Base-by-base conservation (phyloP, 2,329 filamentous ascomycete genomes). In the Colletotrichum filicis region DNA sequence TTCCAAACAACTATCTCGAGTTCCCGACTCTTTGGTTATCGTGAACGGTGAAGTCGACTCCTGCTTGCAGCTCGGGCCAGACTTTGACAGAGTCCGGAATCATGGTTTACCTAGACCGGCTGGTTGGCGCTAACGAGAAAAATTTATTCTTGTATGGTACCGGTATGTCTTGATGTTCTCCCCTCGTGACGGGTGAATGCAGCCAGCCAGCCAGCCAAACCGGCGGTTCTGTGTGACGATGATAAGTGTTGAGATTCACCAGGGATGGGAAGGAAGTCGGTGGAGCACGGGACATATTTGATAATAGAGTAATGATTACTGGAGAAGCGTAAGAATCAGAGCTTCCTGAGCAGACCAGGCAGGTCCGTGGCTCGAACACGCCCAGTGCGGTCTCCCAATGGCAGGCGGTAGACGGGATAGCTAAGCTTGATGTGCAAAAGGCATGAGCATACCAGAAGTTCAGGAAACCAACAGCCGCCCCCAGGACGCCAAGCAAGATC, bases 171-270 rank as follows among this genome's bases (percentile, higher is more conserved):
- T 19, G 24, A 16, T 37, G 62, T 24, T 24, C 24, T 24, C 32
- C 37, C 52, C 70, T 70, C 70, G 70, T 73, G 70, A 73, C 67
- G 22, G 65, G 65, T 49, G 60, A 58, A 70, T 53, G 70, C 70
- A 61, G 66, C 59, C 66, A 30, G 70, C 62, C 9, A 32, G 30
- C 30, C 35, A 30, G 70, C 62, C 42, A 55, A 55, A 56, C 68
- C 32, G n/a, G 37, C n/a, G 52, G 56, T 24, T n/a, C n/a, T n/a
- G n/a, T n/a, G n/a, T n/a, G n/a, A n/a, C n/a, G n/a, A n/a, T n/a
- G n/a, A 11, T 49, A 9, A n/a, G 19, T 4, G 3, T 4, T 11
- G 2, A 8, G 4, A 4, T 22, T 11, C 19, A 49, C 9, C 42
- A n/a, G n/a, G 7, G 4, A 49, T 22, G 42, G 42, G 19, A 49